These are phyloP conservation scores for Sporodiniella umbellata DNA, from an alignment of 371 early-diverging fungal species.

Conservation along the genomic window DNA sequence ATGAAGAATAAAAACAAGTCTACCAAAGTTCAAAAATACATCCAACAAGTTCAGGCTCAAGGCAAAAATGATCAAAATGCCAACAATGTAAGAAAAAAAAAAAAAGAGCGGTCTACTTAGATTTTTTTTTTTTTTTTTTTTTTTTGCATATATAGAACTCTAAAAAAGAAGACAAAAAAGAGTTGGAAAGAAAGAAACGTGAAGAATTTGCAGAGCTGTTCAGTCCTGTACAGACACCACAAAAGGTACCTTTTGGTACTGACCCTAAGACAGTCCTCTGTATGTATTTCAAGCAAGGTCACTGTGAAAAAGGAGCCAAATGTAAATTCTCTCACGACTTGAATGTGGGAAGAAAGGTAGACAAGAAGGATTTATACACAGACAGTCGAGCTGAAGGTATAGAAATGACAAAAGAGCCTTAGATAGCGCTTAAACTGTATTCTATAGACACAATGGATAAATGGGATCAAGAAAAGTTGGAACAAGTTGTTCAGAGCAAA, in stretches of 20 bases:
- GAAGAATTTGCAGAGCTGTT: slow-evolving; percentile 79
- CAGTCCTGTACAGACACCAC: slow-evolving; percentile 82
- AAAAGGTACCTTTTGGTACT: slow-evolving; percentile 98
- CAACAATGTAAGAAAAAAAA: not conserved
- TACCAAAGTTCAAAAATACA: slow-evolving; percentile 82
- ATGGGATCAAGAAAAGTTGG: slow-evolving; percentile 93
- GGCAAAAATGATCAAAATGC: slow-evolving; percentile 50
- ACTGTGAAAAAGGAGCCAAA: slow-evolving; percentile 89
- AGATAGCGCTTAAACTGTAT: slow-evolving; percentile 24
- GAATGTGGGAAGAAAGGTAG: slow-evolving; percentile 82
- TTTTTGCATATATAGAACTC: not conserved
- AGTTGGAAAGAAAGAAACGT: slow-evolving; percentile 39
- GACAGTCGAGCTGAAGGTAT: slow-evolving; percentile 66
- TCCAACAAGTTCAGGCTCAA: slow-evolving; percentile 88
- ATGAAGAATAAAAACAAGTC: slow-evolving; percentile 97
- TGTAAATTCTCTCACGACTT: slow-evolving; percentile 99
- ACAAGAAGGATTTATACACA: slow-evolving; percentile 91
- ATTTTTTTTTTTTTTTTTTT: too few species aligned
- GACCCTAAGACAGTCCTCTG: slow-evolving; percentile 99
- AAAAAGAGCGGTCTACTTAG: too few species aligned
- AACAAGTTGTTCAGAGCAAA: slow-evolving; percentile 84
- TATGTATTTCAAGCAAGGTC: slow-evolving; percentile 88
- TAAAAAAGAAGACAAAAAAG: slow-evolving; percentile 33
- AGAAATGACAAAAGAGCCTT: slow-evolving; percentile 31
- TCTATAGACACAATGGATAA: slow-evolving; percentile 88